Percentiles rank a stretch among this genome's conserved stretches.
Conservation (phyloP, 2,329 filamentous ascomycete species). For the Decorospora gaudefroyi region DNA sequence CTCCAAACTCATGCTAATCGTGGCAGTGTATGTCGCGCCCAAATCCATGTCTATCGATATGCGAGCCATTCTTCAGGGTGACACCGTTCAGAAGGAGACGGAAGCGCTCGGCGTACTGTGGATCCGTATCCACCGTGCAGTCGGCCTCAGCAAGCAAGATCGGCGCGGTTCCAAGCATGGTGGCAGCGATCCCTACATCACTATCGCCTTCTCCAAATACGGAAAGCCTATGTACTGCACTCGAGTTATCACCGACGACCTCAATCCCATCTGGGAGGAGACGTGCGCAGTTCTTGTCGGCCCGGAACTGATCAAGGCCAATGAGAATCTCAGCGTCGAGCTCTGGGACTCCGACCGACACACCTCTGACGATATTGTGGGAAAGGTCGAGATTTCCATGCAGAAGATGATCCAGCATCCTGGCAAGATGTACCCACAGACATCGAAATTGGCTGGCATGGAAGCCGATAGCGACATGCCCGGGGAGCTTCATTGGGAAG, state of each 20-base stretch:
- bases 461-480: conserved; percentile 88
- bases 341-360: conserved; percentile 95
- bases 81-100: conserved; percentile 88
- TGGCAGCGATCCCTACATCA: conserved; percentile 94
- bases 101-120: conserved; percentile 87
- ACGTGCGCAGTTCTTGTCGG: conserved; percentile 83
- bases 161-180: conserved; percentile 78
- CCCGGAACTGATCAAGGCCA: conserved; percentile 85
- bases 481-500: conserved; percentile 92
- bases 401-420: conserved; percentile 95
- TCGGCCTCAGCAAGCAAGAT: conserved; percentile 90
- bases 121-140: conserved; percentile 86
- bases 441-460: conserved; percentile 80
- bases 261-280: conserved; percentile 93
- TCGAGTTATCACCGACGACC: conserved; percentile 89
- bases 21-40: conserved; percentile 79
- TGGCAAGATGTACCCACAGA: conserved; percentile 87
- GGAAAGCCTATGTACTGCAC: conserved; percentile 98
- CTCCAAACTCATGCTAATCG: conserved; percentile 37
- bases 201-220: conserved; percentile 92
- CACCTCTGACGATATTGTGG: conserved; percentile 91
- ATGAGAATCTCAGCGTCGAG: conserved; percentile 91
- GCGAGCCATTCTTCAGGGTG: conserved; percentile 85
- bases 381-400: conserved; percentile 90
- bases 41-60: conserved; percentile 93